A percentile compares a stretch with the other conserved stretches of the same genome.
These are phyloP conservation scores for Pulveroboletus sp. DNA, from an alignment of 768 basidiomycete species.

Conservation along the genomic window DNA sequence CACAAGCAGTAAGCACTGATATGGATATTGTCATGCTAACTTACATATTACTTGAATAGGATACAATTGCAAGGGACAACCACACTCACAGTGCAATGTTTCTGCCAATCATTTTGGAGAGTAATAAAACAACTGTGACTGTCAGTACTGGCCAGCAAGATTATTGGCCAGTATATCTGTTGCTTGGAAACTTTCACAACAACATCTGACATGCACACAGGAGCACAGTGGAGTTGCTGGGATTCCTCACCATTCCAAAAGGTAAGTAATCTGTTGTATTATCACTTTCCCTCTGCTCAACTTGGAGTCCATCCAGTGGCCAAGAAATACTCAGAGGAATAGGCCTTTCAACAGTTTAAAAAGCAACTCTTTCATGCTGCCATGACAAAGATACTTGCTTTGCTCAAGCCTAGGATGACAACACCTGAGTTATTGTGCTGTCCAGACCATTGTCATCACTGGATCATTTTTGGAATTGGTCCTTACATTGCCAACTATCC, in stretches of 20 bases:
- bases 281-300: too few species aligned
- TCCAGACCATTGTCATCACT: neutral
- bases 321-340: neutral
- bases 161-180: neutral
- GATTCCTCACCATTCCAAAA: neutral
- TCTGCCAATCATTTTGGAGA: neutral
- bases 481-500: too few species aligned
- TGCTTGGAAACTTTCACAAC: neutral
- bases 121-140: neutral
- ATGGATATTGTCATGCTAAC: too few species aligned
- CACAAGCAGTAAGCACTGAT: too few species aligned
- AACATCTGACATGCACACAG: neutral
- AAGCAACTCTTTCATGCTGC: neutral
- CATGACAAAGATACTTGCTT: neutral
- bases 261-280: neutral
- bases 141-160: neutral
- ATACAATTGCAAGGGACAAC: too few species aligned
- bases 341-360: neutral
- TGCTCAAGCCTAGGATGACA: neutral
- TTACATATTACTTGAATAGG: slow-evolving; percentile 11
- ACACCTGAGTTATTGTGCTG: neutral
- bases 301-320: neutral
- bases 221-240: neutral
- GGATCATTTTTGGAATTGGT: neutral
- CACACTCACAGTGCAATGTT: too few species aligned